Percentiles rank a stretch among this genome's conserved stretches.
Conservation (phyloP, 192 early-diverging fungal genomes). For the Entomortierella chlamydospora region DNA sequence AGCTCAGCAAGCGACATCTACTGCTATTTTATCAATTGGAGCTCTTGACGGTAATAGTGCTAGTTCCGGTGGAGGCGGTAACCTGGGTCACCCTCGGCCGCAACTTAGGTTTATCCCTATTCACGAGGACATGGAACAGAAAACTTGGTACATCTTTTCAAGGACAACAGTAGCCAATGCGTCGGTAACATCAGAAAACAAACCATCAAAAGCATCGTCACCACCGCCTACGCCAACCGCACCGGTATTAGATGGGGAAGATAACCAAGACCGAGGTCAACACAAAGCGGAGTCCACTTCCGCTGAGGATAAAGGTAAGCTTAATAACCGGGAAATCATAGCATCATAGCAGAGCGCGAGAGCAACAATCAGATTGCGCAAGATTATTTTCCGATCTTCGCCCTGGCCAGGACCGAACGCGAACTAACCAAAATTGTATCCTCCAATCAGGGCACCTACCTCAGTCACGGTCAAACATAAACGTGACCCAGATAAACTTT, state of each 20-base stretch:
- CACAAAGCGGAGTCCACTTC: too few species aligned
- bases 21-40: not conserved
- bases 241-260: too few species aligned
- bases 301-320: not conserved
- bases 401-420: not conserved
- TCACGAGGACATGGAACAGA: conserved; percentile 1
- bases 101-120: not conserved
- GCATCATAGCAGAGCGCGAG: too few species aligned
- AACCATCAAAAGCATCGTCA: too few species aligned
- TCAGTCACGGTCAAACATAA: conserved; percentile 12
- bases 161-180: too few species aligned
- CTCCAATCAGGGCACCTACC: conserved; percentile 13
- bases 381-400: too few species aligned
- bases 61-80: too few species aligned
- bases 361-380: not conserved
- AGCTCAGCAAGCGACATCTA: not conserved
- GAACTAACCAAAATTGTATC: not conserved
- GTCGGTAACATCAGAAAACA: too few species aligned
- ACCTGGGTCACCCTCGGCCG: not conserved
- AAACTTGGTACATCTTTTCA: not conserved
- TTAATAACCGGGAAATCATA: not conserved
- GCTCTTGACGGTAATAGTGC: not conserved
- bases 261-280: too few species aligned
- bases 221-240: too few species aligned
- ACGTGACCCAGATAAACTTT: not conserved